Percentiles rank a stretch among this genome's conserved stretches.
Conservation (phyloP, 768 basidiomycete genomes). For the Agaricus sinodeliciosus region DNA sequence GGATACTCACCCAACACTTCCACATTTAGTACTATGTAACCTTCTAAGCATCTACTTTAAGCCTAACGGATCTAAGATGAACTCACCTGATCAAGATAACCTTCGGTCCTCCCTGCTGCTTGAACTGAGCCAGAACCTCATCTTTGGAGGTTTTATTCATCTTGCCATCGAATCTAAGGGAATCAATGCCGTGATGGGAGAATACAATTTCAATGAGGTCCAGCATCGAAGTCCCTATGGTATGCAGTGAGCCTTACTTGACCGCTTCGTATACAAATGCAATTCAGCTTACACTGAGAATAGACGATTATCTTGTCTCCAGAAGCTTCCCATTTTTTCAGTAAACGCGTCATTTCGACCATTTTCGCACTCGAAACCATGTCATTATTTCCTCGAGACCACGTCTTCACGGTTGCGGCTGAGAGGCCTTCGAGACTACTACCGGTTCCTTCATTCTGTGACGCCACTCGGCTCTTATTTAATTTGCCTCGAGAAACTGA, state of each 20-base stretch:
- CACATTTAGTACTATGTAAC: conserved; percentile 48
- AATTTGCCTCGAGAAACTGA: conserved; percentile 10
- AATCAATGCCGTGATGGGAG: conserved; percentile 50
- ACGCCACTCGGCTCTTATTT: conserved; percentile 17
- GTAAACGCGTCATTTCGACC: conserved; percentile 44
- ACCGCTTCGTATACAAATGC: not conserved
- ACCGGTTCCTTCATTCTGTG: conserved; percentile 11
- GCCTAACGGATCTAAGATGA: not conserved
- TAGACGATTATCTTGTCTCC: conserved; percentile 70
- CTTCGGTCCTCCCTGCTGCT: conserved; percentile 46
- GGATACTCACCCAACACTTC: conserved; percentile 49
- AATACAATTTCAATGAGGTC: conserved; percentile 58
- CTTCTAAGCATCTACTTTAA: not conserved
- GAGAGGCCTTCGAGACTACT: conserved; percentile 25
- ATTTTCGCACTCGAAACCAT: conserved; percentile 68
- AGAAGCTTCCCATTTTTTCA: conserved; percentile 51
- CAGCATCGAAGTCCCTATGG: conserved; percentile 68
- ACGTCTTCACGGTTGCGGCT: conserved; percentile 41
- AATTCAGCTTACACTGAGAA: conserved; percentile 50
- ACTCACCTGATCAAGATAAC: conserved; percentile 59
- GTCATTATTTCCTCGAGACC: conserved; percentile 55
- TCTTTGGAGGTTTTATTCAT: conserved; percentile 55
- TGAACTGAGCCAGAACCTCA: conserved; percentile 44
- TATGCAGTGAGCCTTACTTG: conserved; percentile 1
- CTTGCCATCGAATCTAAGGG: conserved; percentile 60